A percentile compares a stretch with the other conserved stretches of the same genome.
Conservation (phyloP, 495 filamentous ascomycete species). For the Schizothecium vesticola region DNA sequence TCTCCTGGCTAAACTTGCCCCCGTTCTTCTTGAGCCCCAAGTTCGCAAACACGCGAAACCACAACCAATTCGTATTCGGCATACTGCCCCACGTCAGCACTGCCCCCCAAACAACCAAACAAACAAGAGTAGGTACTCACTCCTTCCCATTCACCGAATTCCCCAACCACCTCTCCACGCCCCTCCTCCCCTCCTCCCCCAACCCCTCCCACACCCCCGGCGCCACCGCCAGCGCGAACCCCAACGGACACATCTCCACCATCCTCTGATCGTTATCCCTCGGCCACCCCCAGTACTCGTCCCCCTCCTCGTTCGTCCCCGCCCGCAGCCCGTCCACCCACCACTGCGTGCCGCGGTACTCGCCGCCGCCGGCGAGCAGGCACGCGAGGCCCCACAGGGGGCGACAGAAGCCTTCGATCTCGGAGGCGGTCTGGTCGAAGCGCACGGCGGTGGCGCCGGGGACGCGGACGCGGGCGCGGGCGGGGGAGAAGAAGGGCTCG, state of each 20-base stretch:
- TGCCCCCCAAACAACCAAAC: not conserved
- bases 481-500: constrained; percentile 57
- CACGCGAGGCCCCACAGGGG: constrained; percentile 71
- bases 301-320: constrained; percentile 59
- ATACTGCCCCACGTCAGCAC: constrained; percentile 32
- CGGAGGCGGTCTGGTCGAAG: constrained; percentile 69
- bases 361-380: constrained; percentile 58
- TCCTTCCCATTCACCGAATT: constrained; percentile 69
- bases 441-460: constrained; percentile 61
- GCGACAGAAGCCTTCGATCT: constrained; percentile 69
- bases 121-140: constrained; percentile 19
- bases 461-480: constrained; percentile 51
- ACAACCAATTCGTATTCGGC: constrained; percentile 62
- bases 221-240: constrained; percentile 58
- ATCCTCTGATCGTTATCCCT: constrained; percentile 74
- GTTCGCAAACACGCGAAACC: constrained; percentile 81
- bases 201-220: constrained; percentile 64
- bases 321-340: constrained; percentile 64
- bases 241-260: constrained; percentile 76
- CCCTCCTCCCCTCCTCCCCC: constrained; percentile 50
- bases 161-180: constrained; percentile 63
- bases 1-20: constrained; percentile 57
- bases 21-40: constrained; percentile 67
- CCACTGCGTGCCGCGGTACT: constrained; percentile 55
- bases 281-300: constrained; percentile 70